Base-by-base conservation (phyloP, 164 flowering plant species). In the Stephania cephalantha region DNA sequence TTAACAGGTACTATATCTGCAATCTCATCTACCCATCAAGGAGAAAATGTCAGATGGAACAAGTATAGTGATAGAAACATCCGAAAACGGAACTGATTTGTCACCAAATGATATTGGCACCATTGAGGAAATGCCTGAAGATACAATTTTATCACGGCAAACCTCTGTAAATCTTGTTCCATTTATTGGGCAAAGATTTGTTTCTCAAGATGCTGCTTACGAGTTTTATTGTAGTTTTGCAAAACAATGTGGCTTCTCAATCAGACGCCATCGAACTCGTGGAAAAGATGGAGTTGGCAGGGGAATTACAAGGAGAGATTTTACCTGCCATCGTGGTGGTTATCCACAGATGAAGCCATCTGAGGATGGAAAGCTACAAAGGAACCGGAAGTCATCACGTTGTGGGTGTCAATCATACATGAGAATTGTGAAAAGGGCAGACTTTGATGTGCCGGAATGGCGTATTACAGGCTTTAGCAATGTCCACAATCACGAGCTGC, bases 121-220 rank as follows among this genome's bases (percentile, higher is more conserved):
- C 18, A 73, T 85, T 42, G 92, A 88, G 81, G 95, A 88, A 80
- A 87, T 79, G 73, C 88, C 89, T 3, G 94, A 90, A 71, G 91
- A 88, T 73, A 86, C 90, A 13, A 89, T 90, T 72, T 79, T 92
- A 82, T 89, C 88, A 5, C 85, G 86, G 6, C 97, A 89, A 81
- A 92, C 95, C 25, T 90, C 94, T 71, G 92, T 89, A 55, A 90
- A 85, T 74, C 90, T 90, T 50, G 85, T 86, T 10, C 97, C 93
- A 35, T 92, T 85, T 82, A 85, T 92, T 73, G 97, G 97, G n/a
- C 95, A 92, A 76, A 82, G 93, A 77, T 90, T 92, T 85, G 85
- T 92, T 45, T 89, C 95, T 50, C 93, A 92, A 80, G 97, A 92
- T 84, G 95, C 95, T 73, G 94, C 97, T 0, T 90, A 90, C 78